Evolutionary conservation across 768 basidiomycete genomes (phyloP), one percentile per base, ranked within the genome.

Genomic region (Megacollybia marginata): DNA sequence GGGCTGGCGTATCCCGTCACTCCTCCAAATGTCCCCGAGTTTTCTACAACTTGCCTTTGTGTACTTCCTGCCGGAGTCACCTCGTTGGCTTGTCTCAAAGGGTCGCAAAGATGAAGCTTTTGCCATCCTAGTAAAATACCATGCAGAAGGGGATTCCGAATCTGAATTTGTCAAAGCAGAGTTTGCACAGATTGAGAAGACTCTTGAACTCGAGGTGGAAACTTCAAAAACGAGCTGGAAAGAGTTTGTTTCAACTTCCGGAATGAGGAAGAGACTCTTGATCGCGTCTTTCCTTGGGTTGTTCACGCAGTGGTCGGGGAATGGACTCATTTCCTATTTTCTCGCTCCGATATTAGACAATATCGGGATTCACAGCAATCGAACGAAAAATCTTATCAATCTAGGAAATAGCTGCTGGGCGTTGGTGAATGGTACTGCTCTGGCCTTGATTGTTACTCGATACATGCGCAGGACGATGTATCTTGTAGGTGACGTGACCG

Each of bases 1-100:
- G 81, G 79, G 76, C 10, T 85, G 83, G 83, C 72, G 83, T n/a
- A 81, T 84, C 18, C 83, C 82, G 0, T 77, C 81, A n/a, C 57
- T 79, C 40, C 69, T 83, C 5, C 83, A 85, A 59, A 54, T 76
- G 33, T 58, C 72, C 1, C 83, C 83, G 1, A 75, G 74, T 51
- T 32, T 69, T 10, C 62, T 83, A 18, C 82, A 84, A 53, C 57
- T 83, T 42, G 51, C 54, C 23, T 79, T 85, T 60, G 69, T 84
- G 47, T 74, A 64, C 58, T 76, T 79, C 57, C 65, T 83, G 13
- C 81, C 81, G 2, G 83, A 85, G 57, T 82, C 79, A 10, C 83
- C 83, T 13, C 73, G 79, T 35, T 84, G 81, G 81, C 70, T 84
- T 4, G 67, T 83, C 31, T 74, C 78, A 2, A 75, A 74, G 45